Conservation (phyloP, 1,284 basidiomycete genomes). For the Microbotryum scabiosae region DNA sequence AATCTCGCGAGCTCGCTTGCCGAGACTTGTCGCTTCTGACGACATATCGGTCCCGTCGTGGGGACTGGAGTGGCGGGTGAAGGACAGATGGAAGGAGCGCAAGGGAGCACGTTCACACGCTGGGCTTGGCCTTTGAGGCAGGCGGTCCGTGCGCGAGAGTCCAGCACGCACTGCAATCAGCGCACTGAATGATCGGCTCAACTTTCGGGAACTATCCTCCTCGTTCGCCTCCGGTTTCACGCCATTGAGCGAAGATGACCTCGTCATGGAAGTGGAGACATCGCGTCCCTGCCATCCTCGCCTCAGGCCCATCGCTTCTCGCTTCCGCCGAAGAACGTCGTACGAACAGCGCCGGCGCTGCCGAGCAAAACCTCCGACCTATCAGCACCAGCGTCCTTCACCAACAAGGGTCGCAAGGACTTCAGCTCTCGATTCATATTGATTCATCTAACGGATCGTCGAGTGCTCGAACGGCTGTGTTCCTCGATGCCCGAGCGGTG, state of each 20-base stretch:
- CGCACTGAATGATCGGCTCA: neutral
- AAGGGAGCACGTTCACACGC: neutral
- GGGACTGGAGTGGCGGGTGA: neutral
- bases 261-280: too few species aligned
- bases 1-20: conserved; percentile 10
- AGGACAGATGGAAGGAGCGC: neutral
- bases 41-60: neutral
- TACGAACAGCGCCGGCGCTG: neutral
- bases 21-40: neutral
- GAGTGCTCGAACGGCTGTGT: neutral
- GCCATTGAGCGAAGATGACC: too few species aligned
- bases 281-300: too few species aligned
- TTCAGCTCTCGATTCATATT: too few species aligned
- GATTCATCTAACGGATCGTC: neutral
- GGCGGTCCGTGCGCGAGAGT: too few species aligned
- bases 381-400: neutral
- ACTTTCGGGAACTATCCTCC: neutral
- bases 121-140: too few species aligned
- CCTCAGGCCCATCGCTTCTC: too few species aligned
- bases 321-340: neutral
- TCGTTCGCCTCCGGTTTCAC: too few species aligned
- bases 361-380: neutral
- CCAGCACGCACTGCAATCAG: neutral
- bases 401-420: neutral
- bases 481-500: neutral